Conservation (phyloP, 495 filamentous ascomycete species). For the Xylaria longipes region DNA sequence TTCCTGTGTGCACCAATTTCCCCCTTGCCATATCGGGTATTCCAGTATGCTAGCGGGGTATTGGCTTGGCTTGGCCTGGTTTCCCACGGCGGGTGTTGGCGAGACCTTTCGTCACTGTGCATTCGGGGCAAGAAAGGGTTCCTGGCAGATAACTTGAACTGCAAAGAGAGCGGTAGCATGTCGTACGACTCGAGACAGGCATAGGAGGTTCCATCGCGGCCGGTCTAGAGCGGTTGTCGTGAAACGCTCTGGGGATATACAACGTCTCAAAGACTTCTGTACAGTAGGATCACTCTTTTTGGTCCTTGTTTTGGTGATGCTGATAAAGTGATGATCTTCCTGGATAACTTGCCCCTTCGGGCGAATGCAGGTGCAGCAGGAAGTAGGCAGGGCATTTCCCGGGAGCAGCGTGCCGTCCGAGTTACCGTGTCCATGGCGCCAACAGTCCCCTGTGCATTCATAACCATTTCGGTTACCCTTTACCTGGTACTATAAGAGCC, state of each 20-base stretch:
- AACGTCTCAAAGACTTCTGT: background rate
- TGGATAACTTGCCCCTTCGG: background rate
- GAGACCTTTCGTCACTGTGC: conserved; percentile 26
- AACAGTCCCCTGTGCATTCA: conserved; percentile 13
- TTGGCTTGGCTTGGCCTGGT: conserved; percentile 3
- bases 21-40: conserved; percentile 23
- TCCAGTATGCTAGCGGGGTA: background rate
- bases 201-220: background rate
- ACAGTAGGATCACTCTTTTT: background rate
- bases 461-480: background rate
- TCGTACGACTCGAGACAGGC: conserved; percentile 4
- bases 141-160: background rate
- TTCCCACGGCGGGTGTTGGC: background rate
- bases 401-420: conserved; percentile 11
- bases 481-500: background rate
- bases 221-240: background rate
- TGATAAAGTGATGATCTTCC: conserved; percentile 9
- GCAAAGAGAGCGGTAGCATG: background rate
- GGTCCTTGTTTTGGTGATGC: background rate
- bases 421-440: conserved; percentile 23
- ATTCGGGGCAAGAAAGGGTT: conserved; percentile 10
- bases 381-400: background rate
- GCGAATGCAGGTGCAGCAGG: background rate
- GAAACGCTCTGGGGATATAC: conserved; percentile 2
- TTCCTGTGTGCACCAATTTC: background rate